Base-by-base conservation (phyloP, 768 basidiomycete species). In the Rhodotorula diobovata region DNA sequence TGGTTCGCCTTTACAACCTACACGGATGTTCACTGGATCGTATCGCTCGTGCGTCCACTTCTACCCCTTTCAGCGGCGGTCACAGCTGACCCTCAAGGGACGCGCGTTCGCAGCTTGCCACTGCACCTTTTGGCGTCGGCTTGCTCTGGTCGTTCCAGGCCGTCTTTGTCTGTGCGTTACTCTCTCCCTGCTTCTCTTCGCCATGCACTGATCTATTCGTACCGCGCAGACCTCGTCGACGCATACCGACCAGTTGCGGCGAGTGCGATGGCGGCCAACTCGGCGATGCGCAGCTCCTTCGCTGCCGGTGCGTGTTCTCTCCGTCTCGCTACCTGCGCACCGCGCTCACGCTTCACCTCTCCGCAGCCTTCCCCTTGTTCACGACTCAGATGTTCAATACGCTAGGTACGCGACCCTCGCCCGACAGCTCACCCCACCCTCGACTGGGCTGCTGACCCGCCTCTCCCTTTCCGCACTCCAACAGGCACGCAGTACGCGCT, bases 261-360 rank as follows among this genome's bases (percentile, higher is more conserved):
- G 4, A 87, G 85, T 54, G 88, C 89, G 0, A 84, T 88, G 77
- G 86, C 89, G 0, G 85, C 87, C 80, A 93, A 93, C 77, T 80
- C 80, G 4, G 85, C 85, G 58, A 69, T 85, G 68, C 79, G 87
- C 2, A 82, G 80, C 20, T 75, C 80, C 0, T 85, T 87, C 68
- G 85, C 85, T 0, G 83, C 82, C 4, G 83, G 73, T 63, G 21
- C 28, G n/a, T 16, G 45, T 54, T 37, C 43, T 8, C 37, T 25
- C 50, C 58, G 12, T 8, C 12, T 51, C 37, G 39, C 4, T 21
- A 9, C 56, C 14, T 10, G 14, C 23, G 20, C 41, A 23, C 37
- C 11, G 1, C 10, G 7, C 62, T 60, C 5, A 35, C 41, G 14
- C 18, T 25, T 28, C 51, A 16, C 14, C 25, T 2, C 11, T 30